phyloP scores from a whole-genome alignment of 345 rosid species.

The Abelmoschus esculentus region DNA sequence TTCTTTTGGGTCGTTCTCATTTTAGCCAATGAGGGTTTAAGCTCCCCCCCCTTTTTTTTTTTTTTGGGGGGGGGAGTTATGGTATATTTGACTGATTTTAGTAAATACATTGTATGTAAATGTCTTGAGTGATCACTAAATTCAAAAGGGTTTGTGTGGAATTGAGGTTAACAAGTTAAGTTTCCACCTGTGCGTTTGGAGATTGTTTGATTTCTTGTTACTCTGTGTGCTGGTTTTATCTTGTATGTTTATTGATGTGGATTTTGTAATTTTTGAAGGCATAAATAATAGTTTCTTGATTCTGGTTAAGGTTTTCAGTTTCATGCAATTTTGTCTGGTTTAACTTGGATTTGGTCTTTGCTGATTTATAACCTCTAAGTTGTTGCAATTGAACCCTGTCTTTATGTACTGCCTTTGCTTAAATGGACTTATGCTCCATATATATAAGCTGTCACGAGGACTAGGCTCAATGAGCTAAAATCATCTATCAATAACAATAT shows the following conservation, averaged over 20 bases:
- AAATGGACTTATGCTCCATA: not conserved
- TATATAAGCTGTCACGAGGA: not conserved
- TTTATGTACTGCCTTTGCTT: not conserved
- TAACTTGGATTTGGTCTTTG: not conserved
- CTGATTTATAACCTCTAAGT: not conserved
- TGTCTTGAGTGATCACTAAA: not conserved
- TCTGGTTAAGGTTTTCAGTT: not conserved
- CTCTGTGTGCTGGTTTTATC: not conserved
- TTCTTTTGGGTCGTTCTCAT: not conserved
- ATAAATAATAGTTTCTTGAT: not conserved
- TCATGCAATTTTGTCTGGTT: not conserved
- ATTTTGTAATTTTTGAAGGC: not conserved
- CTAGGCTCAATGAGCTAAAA: not conserved
- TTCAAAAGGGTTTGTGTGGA: not conserved
- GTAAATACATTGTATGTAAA: not conserved
- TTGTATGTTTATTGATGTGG: not conserved
- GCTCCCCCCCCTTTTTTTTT: not conserved
- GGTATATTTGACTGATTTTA: not conserved
- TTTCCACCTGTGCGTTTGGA: not conserved
- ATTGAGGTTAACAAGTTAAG: not conserved
- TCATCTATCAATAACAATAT: not conserved
- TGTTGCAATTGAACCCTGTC: no score
- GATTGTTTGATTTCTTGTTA: not conserved
- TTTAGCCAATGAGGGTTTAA: not conserved
- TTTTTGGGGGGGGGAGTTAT: not conserved